A percentile compares a stretch with the other conserved stretches of the same genome.
Evolutionary conservation across 164 flowering plant genomes (phyloP).

Genomic region (Litsea cubeba): DNA sequence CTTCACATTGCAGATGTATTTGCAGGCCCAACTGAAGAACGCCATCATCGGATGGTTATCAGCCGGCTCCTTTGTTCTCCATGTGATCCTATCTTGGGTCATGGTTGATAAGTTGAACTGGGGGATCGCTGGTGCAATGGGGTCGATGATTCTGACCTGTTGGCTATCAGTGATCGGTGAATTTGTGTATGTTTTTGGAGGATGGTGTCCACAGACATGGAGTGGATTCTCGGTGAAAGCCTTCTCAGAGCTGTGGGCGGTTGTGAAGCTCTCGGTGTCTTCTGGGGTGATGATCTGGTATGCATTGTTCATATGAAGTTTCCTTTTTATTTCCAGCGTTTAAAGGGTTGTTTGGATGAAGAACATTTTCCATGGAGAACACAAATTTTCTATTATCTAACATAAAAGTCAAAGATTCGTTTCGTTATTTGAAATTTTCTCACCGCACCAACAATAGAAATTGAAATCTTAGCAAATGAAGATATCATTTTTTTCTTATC

Average conservation of each 20-base stretch:
- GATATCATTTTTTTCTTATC: too few relatives aligned
- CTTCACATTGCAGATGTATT: constrained; percentile 34
- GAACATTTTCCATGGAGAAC: background rate
- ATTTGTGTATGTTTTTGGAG: constrained; percentile 21
- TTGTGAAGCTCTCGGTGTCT: constrained; percentile 51
- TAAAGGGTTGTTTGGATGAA: background rate
- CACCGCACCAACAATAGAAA: too few relatives aligned
- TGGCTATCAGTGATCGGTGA: constrained; percentile 46
- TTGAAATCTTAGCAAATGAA: too few relatives aligned
- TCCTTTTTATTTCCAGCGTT: background rate
- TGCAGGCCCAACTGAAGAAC: constrained; percentile 49
- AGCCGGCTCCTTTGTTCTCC: constrained; percentile 21
- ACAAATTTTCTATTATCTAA: too few relatives aligned
- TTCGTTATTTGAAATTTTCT: too few relatives aligned
- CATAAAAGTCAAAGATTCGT: background rate
- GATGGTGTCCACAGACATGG: constrained; percentile 54
- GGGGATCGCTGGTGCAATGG: constrained; percentile 57
- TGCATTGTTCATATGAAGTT: background rate
- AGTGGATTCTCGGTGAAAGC: constrained; percentile 44
- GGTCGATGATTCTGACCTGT: constrained; percentile 58
- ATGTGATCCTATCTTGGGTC: constrained; percentile 37
- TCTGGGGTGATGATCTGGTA: constrained; percentile 66
- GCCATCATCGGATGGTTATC: constrained; percentile 30
- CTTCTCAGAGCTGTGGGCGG: constrained; percentile 46
- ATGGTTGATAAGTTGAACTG: constrained; percentile 33